These are phyloP conservation scores for Ramaria sp. DNA, from an alignment of 768 basidiomycete species.

Conservation along the genomic window DNA sequence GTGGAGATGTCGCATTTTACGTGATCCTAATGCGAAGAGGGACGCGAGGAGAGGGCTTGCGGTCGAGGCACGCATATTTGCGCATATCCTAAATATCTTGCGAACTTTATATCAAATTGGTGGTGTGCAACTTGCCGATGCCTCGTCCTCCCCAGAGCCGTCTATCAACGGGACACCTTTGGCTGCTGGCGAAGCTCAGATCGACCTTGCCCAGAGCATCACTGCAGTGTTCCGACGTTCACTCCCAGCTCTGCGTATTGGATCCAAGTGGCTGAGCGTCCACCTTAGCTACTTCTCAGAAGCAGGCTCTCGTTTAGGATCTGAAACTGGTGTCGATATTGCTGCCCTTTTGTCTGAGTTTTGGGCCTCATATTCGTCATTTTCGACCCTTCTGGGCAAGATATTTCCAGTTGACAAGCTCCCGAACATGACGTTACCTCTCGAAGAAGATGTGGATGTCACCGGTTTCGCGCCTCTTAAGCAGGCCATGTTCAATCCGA, in stretches of 20 bases:
- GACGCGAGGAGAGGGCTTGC: slow-evolving; percentile 18
- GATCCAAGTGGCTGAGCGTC: slow-evolving; percentile 78
- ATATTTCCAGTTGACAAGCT: slow-evolving; percentile 61
- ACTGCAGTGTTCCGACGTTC: slow-evolving; percentile 79
- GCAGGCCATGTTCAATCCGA: slow-evolving; percentile 38
- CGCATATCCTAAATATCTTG: slow-evolving; percentile 58
- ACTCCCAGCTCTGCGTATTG: slow-evolving; percentile 77
- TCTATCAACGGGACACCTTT: slow-evolving; percentile 24
- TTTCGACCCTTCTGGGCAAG: slow-evolving; percentile 46
- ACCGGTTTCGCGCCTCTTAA: slow-evolving; percentile 79
- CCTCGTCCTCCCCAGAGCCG: slow-evolving; percentile 16
- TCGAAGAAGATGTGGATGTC: slow-evolving; percentile 90
- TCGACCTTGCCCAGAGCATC: slow-evolving; percentile 70
- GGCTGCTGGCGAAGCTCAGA: slow-evolving; percentile 33
- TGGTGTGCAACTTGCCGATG: slow-evolving; percentile 45
- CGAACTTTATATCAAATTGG: slow-evolving; percentile 57
- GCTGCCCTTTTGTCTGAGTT: slow-evolving; percentile 39
- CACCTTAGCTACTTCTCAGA: slow-evolving; percentile 61
- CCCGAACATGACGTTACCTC: slow-evolving; percentile 42
- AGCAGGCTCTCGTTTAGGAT: slow-evolving; percentile 26
- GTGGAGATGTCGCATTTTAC: slow-evolving; percentile 76
- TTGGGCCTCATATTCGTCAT: slow-evolving; percentile 63
- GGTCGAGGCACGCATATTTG: slow-evolving; percentile 55
- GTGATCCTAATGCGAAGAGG: slow-evolving; percentile 23
- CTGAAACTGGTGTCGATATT: slow-evolving; percentile 24